Base-by-base conservation (phyloP, 768 basidiomycete genomes). In the Russula abietina region DNA sequence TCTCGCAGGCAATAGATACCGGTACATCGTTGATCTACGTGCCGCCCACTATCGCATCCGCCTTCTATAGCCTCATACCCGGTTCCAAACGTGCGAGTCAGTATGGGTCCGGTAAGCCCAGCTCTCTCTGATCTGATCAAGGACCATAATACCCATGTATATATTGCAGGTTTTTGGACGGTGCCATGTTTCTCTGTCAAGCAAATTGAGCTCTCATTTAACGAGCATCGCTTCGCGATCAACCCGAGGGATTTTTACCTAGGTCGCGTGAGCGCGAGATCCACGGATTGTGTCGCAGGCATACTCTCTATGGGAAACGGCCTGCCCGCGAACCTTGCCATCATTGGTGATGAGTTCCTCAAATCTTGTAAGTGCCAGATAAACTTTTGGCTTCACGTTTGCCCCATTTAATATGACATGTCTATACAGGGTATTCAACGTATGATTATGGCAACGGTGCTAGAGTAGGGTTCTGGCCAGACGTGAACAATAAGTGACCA, bases 21-120 rank as follows among this genome's bases (percentile, higher is more conserved):
- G 86, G 87, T 33, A 86, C 85, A 4, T 83, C 85, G 32, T 74
- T 87, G 30, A 81, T 87, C 61, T 87, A 87, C 71, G 62, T 85
- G 7, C 83, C 85, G 1, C 69, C 73, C 43, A 52, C 68, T 0
- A 64, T 82, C 32, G 82, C 79, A 6, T 55, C 69, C 2, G 65
- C 71, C 10, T 77, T 88, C 61, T 88, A 87, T 71, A 57, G 66
- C 2, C 66, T 70, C 80, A 83, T 89, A 26, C 82, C 82, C 11
- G 80, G 77, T 12, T 73, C 82, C 14, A 64, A 71, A 32, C 72
- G 66, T 14, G 80, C 79, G 5, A 49, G 70, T 1, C 73, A 80
- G 43, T 80, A 77, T 61, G 83, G 80, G 28, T 46, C 70, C 22
- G 79, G 82, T 78, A 28, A 54, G 62, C n/a, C 36, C 43, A 33